A percentile compares a stretch with the other conserved stretches of the same genome.
Evolutionary conservation across 2,329 filamentous ascomycete genomes (phyloP).

Genomic region (Blastomyces silverae): DNA sequence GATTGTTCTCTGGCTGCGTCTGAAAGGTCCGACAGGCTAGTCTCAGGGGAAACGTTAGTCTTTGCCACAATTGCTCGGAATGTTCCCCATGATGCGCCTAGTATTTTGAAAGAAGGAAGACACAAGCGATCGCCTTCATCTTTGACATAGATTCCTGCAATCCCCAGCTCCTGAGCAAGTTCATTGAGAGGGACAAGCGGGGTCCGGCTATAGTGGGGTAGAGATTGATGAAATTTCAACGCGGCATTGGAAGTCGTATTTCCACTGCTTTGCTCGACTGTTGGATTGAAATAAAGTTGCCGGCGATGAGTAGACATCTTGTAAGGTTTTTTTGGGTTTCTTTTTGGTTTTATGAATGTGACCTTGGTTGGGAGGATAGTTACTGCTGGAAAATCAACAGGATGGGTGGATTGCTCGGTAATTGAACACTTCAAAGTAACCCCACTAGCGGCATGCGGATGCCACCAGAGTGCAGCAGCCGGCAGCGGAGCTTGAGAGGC

Average conservation of each 20-base stretch:
- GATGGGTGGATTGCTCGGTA: no score
- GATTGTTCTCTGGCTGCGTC: slow-evolving; percentile 26
- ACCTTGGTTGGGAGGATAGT: neutral
- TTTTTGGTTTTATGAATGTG: no score
- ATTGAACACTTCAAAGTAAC: no score
- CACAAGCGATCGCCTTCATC: slow-evolving; percentile 63
- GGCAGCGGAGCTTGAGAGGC: no score
- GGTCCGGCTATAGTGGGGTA: slow-evolving; percentile 54
- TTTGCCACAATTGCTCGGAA: slow-evolving; percentile 50
- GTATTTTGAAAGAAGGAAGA: slow-evolving; percentile 70
- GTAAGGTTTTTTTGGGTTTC: no score
- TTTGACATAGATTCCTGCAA: slow-evolving; percentile 58
- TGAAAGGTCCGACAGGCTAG: slow-evolving; percentile 43
- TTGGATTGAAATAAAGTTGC: neutral
- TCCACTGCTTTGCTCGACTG: neutral
- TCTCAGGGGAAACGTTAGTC: slow-evolving; percentile 41
- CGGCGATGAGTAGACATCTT: slow-evolving; percentile 11
- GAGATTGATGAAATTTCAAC: slow-evolving; percentile 50
- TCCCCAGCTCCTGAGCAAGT: slow-evolving; percentile 52
- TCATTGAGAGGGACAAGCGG: slow-evolving; percentile 48
- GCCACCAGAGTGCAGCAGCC: no score
- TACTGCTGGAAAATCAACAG: no score
- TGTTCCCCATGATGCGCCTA: slow-evolving; percentile 69
- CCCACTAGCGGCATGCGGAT: no score
- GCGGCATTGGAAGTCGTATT: neutral